phyloP scores from a whole-genome alignment of 352 stramenopile species.

The Pythium phragmitis region DNA sequence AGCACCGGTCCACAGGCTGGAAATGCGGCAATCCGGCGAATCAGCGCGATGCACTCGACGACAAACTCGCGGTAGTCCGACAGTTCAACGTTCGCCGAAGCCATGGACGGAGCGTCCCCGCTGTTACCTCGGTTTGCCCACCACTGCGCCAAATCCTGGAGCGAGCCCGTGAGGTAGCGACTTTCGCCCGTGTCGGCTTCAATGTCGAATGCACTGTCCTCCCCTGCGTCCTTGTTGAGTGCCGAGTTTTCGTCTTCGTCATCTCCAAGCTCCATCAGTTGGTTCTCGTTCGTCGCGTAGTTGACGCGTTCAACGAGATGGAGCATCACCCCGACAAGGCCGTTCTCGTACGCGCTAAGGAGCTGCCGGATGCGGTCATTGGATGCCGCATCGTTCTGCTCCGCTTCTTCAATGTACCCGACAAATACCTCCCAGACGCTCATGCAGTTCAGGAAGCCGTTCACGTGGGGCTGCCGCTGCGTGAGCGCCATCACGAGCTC shows the following conservation, averaged over 20 bases:
- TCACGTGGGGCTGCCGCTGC: constrained; percentile 66
- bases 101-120: constrained; percentile 17
- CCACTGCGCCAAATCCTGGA: constrained; percentile 73
- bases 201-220: constrained; percentile 39
- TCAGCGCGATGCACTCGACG: constrained; percentile 34
- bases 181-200: constrained; percentile 27
- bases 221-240: constrained; percentile 35
- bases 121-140: constrained; percentile 41
- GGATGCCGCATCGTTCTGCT: constrained; percentile 61
- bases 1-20: constrained; percentile 26
- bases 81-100: constrained; percentile 26
- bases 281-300: constrained; percentile 61
- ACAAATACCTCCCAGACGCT: constrained; percentile 85
- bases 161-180: constrained; percentile 49
- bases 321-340: constrained; percentile 72
- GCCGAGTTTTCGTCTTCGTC: constrained; percentile 27
- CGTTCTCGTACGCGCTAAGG: constrained; percentile 65
- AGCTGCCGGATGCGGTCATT: constrained; percentile 50
- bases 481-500: constrained; percentile 62
- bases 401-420: constrained; percentile 74
- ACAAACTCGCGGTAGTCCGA: constrained; percentile 35
- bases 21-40: constrained; percentile 31
- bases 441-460: constrained; percentile 77
- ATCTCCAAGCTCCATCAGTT: constrained; percentile 65
- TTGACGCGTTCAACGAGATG: constrained; percentile 71